Base-by-base conservation (phyloP, 1,139 yeast genomes). In the Ogataea hybrid region DNA sequence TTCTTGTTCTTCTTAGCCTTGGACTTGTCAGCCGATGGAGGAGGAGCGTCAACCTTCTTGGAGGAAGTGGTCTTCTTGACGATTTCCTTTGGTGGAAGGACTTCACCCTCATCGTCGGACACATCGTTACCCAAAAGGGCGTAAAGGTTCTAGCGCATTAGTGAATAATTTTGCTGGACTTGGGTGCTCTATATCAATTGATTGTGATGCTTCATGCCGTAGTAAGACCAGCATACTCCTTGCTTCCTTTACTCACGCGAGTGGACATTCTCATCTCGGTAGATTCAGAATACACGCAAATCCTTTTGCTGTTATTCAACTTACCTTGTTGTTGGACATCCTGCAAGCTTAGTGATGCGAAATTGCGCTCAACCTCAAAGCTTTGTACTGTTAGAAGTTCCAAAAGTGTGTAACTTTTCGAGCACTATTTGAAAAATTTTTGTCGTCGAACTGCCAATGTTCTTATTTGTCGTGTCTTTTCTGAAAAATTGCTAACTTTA, bases 1-100 rank as follows among this genome's bases (percentile, higher is more conserved):
- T 76, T 76, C 63, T 82, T 73, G 64, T 74, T 75, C 70, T 86
- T 84, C 73, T 75, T 84, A 58, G 95, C 90, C 71, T 76, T 82
- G 58, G 90, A 69, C 64, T 84, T 83, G 73, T 83, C 85, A 53
- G 90, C 89, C 54, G 83, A 77, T 51, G 89, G 75, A 60, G 96
- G 95, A 51, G 95, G 80, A 54, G 73, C 81, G 65, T 89, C 97
- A 47, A 81, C 66, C 79, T 90, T 90, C 81, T 86, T 88, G 64
- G 95, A 82, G 51, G 95, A 81, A 56, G 95, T 82, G 69, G 69
- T 68, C 74, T 81, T 78, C 78, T 83, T 89, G 65, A 86, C 94
- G 54, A 86, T 71, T 69, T 86, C 95, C 72, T 70, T 83, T 64
- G 81, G 74, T 49, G 71, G 59, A 31, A 67, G 59, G 52, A 65